Conservation (phyloP, 1,139 yeast genomes). For the Sugiyamaella xylanicola region DNA sequence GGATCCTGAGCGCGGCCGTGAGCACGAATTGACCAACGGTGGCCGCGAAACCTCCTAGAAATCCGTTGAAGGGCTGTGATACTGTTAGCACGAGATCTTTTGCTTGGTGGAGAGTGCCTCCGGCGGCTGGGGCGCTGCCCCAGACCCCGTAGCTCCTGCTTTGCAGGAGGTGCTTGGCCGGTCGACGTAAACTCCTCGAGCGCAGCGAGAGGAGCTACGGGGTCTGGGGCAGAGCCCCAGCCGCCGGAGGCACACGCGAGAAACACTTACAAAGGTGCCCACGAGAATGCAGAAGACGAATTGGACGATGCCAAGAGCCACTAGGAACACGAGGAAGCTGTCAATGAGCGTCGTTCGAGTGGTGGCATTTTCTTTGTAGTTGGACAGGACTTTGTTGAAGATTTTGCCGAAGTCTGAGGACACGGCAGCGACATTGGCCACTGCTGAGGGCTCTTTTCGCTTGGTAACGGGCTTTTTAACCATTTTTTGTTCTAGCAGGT, state of each 20-base stretch:
- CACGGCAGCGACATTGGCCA: slow-evolving; percentile 10
- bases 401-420: slow-evolving; percentile 28
- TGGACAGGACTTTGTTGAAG: slow-evolving; percentile 27
- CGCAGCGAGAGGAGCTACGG: neutral
- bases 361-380: slow-evolving; percentile 32
- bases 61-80: slow-evolving; percentile 91
- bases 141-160: neutral
- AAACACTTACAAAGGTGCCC: slow-evolving; percentile 63
- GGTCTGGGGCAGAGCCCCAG: neutral
- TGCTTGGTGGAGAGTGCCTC: neutral
- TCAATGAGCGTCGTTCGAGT: slow-evolving; percentile 62
- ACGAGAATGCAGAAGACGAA: slow-evolving; percentile 72
- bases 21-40: slow-evolving; percentile 97
- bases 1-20: slow-evolving; percentile 67
- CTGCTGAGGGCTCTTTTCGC: slow-evolving; percentile 17
- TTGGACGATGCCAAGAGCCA: slow-evolving; percentile 73
- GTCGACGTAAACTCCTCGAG: neutral
- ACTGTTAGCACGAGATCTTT: slow-evolving; percentile 1
- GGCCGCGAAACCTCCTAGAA: slow-evolving; percentile 86
- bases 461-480: slow-evolving; percentile 20
- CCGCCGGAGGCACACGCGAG: neutral
- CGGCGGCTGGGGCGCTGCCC: neutral
- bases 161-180: neutral
- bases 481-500: too few relatives aligned
- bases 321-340: slow-evolving; percentile 70